phyloP scores from a whole-genome alignment of 108 stramenopile species.

The Cylindrotheca closterium region DNA sequence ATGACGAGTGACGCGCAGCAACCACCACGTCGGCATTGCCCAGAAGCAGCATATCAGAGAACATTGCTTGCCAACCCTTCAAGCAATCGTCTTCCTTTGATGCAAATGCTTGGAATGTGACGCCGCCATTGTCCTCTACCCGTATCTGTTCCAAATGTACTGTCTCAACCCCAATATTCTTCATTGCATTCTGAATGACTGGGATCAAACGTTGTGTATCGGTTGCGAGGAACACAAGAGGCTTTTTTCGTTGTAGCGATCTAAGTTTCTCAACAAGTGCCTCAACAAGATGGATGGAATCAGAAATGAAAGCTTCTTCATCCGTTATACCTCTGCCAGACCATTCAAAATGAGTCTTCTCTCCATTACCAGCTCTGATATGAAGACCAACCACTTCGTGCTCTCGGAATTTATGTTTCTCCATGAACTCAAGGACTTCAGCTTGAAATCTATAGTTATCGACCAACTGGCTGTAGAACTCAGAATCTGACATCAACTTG shows the following conservation, averaged over 20 bases:
- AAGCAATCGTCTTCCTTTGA: conserved; percentile 28
- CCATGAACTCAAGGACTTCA: conserved; percentile 22
- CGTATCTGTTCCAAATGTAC: conserved; percentile 25
- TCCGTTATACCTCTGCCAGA: conserved; percentile 30
- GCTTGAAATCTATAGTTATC: conserved; percentile 23
- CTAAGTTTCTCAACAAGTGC: not conserved
- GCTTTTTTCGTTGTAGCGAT: not conserved
- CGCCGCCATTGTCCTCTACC: conserved; percentile 29
- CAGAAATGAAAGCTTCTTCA: conserved; percentile 17
- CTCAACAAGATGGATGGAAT: conserved; percentile 10
- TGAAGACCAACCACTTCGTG: conserved; percentile 52
- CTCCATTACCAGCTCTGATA: conserved; percentile 50
- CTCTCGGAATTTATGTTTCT: conserved; percentile 30
- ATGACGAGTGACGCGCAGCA: conserved; percentile 41
- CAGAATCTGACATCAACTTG: conserved; percentile 37
- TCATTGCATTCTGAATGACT: conserved; percentile 23
- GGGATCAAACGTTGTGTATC: conserved; percentile 44
- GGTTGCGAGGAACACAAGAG: conserved; percentile 49
- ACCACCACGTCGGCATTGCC: conserved; percentile 44
- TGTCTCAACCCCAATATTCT: conserved; percentile 11
- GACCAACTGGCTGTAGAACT: conserved; percentile 31
- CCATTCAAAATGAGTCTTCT: conserved; percentile 34
- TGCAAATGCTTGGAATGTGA: conserved; percentile 27
- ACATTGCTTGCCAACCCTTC: conserved; percentile 41
- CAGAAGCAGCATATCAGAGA: conserved; percentile 39